Evolutionary conservation across 164 flowering plant species (phyloP).

Genomic region (Chimonanthus praecox): DNA sequence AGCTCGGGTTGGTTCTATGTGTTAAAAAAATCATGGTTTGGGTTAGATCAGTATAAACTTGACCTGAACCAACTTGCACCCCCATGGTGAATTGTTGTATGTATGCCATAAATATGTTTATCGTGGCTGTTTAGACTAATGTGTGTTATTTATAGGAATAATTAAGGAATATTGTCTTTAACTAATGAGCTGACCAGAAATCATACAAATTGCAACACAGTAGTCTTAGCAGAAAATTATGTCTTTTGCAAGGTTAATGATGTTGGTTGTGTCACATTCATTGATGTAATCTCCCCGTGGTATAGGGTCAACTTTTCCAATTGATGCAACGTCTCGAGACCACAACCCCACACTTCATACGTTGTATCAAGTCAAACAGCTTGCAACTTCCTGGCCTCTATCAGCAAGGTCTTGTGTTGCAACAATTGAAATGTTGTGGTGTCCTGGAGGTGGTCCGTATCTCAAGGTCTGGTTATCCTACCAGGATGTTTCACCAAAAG

Average conservation of each 20-base stretch:
- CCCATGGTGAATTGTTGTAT: background rate
- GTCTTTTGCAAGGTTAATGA: background rate
- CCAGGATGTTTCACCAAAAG: conserved; percentile 93
- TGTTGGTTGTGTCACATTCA: background rate
- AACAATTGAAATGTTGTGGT: conserved; percentile 96
- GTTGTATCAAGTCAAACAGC: conserved; percentile 92
- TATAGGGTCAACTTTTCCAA: conserved; percentile 85
- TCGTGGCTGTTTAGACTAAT: background rate
- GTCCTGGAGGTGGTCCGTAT: conserved; percentile 97
- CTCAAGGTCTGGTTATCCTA: conserved; percentile 95
- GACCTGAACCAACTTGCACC: too few species aligned
- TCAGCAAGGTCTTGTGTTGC: conserved; percentile 84
- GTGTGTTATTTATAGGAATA: background rate
- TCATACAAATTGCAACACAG: background rate
- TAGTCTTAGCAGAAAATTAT: background rate
- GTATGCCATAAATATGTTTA: background rate
- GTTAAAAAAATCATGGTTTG: too few species aligned
- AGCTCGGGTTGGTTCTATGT: too few species aligned
- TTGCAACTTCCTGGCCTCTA: conserved; percentile 74
- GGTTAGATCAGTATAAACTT: too few species aligned
- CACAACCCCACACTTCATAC: conserved; percentile 98
- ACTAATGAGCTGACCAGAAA: background rate
- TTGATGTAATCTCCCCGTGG: background rate
- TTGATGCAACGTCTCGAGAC: conserved; percentile 88
- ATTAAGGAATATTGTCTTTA: background rate